Conservation (phyloP, 148 eudicot species). For the Nepenthes mirabilis region DNA sequence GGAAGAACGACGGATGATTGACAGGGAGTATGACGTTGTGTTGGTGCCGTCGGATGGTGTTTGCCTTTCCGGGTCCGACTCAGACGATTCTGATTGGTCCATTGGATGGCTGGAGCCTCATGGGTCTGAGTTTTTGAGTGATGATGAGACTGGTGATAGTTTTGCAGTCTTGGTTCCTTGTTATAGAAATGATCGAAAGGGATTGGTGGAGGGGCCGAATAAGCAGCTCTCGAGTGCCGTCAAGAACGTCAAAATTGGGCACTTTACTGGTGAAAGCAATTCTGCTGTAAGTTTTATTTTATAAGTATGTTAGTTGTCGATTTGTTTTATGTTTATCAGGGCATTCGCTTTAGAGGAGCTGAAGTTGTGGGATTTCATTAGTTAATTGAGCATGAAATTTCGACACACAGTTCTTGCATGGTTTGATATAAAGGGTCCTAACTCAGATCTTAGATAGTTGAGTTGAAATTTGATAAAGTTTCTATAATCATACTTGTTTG, state of each 20-base stretch:
- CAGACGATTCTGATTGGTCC: conserved; percentile 91
- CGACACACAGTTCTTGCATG: no score
- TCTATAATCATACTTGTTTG: no score
- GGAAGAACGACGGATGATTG: conserved; percentile 37
- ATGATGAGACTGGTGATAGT: conserved; percentile 65
- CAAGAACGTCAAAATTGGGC: conserved; percentile 23
- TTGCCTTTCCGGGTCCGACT: conserved; percentile 65
- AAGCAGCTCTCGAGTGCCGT: conserved; percentile 21
- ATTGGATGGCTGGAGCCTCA: conserved; percentile 94
- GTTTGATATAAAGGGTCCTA: no score
- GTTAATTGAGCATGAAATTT: no score
- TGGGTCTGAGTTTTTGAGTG: conserved; percentile 72
- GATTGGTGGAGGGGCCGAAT: conserved; percentile 11
- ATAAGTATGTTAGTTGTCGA: neutral
- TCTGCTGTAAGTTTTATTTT: neutral
- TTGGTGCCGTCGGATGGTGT: conserved; percentile 77
- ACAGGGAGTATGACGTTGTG: conserved; percentile 62
- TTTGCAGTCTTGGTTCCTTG: conserved; percentile 93
- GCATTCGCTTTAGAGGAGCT: no score
- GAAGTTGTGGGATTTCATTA: no score
- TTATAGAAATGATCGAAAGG: conserved; percentile 36
- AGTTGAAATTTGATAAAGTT: no score
- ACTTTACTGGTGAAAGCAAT: conserved; percentile 28
- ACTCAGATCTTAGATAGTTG: no score
- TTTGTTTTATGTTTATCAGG: no score